Evolutionary conservation across 176 grass and related monocot species (phyloP).

Genomic region (Ensete glaucum): DNA sequence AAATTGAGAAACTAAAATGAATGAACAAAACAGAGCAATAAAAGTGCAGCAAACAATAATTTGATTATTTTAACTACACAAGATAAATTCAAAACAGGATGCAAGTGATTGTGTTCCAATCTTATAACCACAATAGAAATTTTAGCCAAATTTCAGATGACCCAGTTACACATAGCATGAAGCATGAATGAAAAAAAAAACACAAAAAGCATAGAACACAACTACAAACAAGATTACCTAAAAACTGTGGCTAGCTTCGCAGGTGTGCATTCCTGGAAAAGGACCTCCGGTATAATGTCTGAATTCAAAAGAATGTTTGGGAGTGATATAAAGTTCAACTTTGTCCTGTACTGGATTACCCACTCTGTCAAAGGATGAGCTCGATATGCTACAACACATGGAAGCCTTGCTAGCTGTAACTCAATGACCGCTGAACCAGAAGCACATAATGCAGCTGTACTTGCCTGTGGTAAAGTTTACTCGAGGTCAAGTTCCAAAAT

Average conservation of each 20-base stretch:
- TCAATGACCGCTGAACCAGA: constrained; percentile 94
- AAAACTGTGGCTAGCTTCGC: constrained; percentile 48
- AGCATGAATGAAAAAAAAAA: not conserved
- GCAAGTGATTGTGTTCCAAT: too few species aligned
- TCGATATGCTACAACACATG: constrained; percentile 75
- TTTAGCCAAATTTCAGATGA: too few species aligned
- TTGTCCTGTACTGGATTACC: constrained; percentile 62
- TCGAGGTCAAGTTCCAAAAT: not conserved
- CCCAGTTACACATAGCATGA: not conserved
- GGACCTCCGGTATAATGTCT: constrained; percentile 67
- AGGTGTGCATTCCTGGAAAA: constrained; percentile 56
- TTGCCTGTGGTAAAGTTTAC: constrained; percentile 55
- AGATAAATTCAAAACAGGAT: too few species aligned
- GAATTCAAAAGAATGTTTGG: constrained; percentile 90
- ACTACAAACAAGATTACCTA: constrained; percentile 37
- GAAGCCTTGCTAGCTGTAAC: constrained; percentile 59
- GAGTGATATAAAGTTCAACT: constrained; percentile 77
- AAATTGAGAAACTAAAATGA: too few species aligned
- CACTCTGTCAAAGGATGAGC: constrained; percentile 87
- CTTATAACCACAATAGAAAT: too few species aligned
- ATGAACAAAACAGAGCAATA: too few species aligned
- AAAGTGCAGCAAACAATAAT: too few species aligned
- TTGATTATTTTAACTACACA: too few species aligned
- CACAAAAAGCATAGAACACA: not conserved
- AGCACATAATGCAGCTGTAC: constrained; percentile 84